Evolutionary conservation across 2,329 filamentous ascomycete species (phyloP).

Genomic region (Clathrospora elynae): DNA sequence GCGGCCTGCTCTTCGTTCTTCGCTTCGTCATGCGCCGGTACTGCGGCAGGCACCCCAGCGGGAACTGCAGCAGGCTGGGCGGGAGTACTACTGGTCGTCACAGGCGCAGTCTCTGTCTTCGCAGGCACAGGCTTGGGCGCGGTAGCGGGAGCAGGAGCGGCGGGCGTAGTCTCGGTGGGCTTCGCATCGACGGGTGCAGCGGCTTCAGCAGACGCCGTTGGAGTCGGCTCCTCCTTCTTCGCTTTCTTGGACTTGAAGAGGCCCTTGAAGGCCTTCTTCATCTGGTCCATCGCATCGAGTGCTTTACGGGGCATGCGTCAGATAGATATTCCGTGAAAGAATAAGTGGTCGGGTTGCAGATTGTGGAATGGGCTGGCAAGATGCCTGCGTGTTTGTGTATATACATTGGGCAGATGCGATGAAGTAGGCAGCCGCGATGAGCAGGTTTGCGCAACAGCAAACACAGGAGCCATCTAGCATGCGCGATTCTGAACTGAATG

Average conservation of each 20-base stretch:
- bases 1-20: conserved; percentile 38
- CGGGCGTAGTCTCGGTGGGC: conserved; percentile 44
- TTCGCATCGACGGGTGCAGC: conserved; percentile 32
- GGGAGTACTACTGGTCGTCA: conserved; percentile 7
- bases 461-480: no score
- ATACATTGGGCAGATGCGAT: no score
- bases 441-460: background rate
- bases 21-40: conserved; percentile 23
- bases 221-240: conserved; percentile 37
- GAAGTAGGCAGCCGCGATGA: background rate
- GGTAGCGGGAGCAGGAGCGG: conserved; percentile 37
- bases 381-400: no score
- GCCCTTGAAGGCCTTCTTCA: conserved; percentile 48
- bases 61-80: conserved; percentile 28
- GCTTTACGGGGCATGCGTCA: conserved; percentile 30
- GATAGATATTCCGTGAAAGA: conserved; percentile 1
- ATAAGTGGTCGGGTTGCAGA: background rate
- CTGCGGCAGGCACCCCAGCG: conserved; percentile 27
- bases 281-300: conserved; percentile 42
- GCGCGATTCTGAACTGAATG: conserved; percentile 13
- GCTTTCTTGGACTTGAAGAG: conserved; percentile 44
- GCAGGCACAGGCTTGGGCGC: conserved; percentile 20
- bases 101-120: conserved; percentile 17
- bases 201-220: conserved; percentile 33
- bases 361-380: background rate